Conservation (phyloP, 2,329 filamentous ascomycete species). For the Nigrograna mackinnonii region DNA sequence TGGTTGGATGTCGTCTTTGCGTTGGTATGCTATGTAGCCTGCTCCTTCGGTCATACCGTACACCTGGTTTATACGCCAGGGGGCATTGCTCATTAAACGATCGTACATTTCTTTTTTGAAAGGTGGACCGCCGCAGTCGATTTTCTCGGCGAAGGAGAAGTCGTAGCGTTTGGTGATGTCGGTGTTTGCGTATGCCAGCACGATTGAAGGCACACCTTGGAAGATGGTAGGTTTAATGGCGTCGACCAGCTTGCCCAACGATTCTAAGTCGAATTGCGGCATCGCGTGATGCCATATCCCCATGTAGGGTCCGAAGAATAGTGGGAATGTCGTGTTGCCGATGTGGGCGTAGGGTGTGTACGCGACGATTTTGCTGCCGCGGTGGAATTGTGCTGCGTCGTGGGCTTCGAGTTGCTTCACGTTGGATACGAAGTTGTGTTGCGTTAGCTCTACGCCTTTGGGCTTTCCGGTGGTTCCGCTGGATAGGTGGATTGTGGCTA, state of each 20-base stretch:
- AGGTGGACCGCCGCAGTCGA: conserved; percentile 83
- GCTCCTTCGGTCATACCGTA: conserved; percentile 54
- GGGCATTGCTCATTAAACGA: conserved; percentile 72
- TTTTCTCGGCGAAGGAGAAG: conserved; percentile 72
- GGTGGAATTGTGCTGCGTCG: conserved; percentile 2
- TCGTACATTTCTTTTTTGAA: conserved; percentile 76
- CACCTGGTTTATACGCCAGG: conserved; percentile 53
- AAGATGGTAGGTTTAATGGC: conserved; percentile 71
- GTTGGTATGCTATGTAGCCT: conserved; percentile 48
- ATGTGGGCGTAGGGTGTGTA: conserved; percentile 58
- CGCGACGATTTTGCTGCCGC: conserved; percentile 2
- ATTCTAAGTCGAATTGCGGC: conserved; percentile 75
- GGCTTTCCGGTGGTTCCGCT: conserved; percentile 21
- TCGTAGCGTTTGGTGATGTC: conserved; percentile 78
- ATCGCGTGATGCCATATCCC: conserved; percentile 57
- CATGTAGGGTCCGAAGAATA: conserved; percentile 49
- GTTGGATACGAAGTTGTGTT: conserved; percentile 28
- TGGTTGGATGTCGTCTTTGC: conserved; percentile 53
- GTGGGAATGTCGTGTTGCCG: conserved; percentile 46
- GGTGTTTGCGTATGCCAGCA: conserved; percentile 76
- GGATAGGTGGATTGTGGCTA: conserved; percentile 18
- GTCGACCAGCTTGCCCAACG: conserved; percentile 74
- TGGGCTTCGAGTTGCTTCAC: conserved; percentile 18
- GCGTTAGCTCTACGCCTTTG: conserved; percentile 22
- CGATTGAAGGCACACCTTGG: conserved; percentile 80